Conservation (phyloP, 2,329 filamentous ascomycete genomes). For the Berkeleyomyces basicola region DNA sequence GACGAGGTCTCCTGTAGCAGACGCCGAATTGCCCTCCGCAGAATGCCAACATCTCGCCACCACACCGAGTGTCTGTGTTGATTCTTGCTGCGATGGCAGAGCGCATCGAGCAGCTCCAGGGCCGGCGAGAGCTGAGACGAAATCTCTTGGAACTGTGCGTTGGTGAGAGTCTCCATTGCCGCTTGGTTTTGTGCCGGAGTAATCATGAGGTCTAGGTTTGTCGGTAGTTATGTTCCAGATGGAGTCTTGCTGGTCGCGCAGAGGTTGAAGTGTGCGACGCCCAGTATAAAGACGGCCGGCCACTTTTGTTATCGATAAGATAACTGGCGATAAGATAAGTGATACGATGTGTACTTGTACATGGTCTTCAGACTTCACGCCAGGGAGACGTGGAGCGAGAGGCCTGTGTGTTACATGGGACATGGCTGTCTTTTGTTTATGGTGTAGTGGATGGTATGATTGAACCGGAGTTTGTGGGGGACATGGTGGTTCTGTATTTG, state of each 20-base stretch:
- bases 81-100: conserved; percentile 76
- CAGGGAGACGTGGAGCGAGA: too few relatives aligned
- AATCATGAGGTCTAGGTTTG: too few relatives aligned
- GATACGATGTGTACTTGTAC: background rate
- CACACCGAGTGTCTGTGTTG: conserved; percentile 70
- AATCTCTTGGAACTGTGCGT: background rate
- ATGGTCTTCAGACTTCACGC: too few relatives aligned
- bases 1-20: conserved; percentile 26
- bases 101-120: conserved; percentile 46
- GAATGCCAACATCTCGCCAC: conserved; percentile 57
- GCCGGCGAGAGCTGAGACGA: conserved; percentile 22
- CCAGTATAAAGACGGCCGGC: background rate
- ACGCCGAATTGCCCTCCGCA: conserved; percentile 48
- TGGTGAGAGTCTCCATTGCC: background rate
- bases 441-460: too few relatives aligned
- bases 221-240: background rate
- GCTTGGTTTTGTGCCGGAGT: background rate
- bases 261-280: too few relatives aligned
- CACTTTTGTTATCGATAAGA: background rate
- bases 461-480: too few relatives aligned
- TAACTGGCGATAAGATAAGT: background rate
- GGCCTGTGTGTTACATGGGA: too few relatives aligned
- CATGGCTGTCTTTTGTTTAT: too few relatives aligned
- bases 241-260: too few relatives aligned
- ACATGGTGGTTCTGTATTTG: too few relatives aligned